Conservation (phyloP, 2,329 filamentous ascomycete genomes). For the Colletotrichum lupini region DNA sequence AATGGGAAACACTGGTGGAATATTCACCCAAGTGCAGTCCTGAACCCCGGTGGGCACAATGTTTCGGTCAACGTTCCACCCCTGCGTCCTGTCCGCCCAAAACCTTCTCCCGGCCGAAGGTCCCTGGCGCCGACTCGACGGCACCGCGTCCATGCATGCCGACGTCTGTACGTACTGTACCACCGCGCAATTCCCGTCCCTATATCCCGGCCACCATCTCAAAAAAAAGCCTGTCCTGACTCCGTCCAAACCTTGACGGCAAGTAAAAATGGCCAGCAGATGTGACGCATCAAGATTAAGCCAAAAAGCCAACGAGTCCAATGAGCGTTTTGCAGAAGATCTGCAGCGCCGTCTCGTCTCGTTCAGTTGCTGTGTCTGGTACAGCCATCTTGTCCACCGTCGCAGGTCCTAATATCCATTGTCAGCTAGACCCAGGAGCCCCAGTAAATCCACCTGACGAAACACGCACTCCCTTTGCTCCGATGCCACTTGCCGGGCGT, state of each 20-base stretch:
- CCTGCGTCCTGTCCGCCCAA: slow-evolving; percentile 21
- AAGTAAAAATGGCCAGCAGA: slow-evolving; percentile 18
- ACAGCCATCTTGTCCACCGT: neutral
- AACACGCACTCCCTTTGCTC: slow-evolving; percentile 24
- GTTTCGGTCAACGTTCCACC: slow-evolving; percentile 18
- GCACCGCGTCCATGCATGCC: slow-evolving; percentile 12
- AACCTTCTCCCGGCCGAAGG: slow-evolving; percentile 22
- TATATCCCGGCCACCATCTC: slow-evolving; percentile 10
- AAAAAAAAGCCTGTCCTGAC: slow-evolving; percentile 16
- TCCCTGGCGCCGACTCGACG: slow-evolving; percentile 18
- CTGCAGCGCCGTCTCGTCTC: neutral
- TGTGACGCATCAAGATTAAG: neutral
- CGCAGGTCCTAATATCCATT: slow-evolving; percentile 17
- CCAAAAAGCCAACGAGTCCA: neutral
- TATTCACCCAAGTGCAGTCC: neutral
- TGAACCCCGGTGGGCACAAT: neutral
- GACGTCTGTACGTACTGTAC: neutral
- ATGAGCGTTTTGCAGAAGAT: neutral
- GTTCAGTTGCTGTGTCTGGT: neutral
- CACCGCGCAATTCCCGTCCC: slow-evolving; percentile 28
- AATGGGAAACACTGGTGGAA: slow-evolving; percentile 28
- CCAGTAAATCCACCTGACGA: slow-evolving; percentile 25
- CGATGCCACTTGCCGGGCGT: slow-evolving; percentile 23
- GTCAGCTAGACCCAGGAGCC: slow-evolving; percentile 13
- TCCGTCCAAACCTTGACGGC: slow-evolving; percentile 22